phyloP scores from a whole-genome alignment of 2,329 filamentous ascomycete species.

The Proliferodiscus dingleyae region DNA sequence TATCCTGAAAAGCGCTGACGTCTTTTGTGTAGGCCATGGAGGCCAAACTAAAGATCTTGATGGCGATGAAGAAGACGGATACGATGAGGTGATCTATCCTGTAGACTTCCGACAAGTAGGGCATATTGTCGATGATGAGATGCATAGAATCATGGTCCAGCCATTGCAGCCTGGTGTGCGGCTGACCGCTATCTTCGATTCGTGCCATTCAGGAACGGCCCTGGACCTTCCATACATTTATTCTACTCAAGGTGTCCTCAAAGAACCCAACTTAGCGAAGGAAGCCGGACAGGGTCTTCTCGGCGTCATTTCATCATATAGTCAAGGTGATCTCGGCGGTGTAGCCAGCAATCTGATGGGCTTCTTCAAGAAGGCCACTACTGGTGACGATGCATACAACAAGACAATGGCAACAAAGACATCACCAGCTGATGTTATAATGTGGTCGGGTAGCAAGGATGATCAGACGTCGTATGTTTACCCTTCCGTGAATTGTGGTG shows the following conservation, averaged over 20 bases:
- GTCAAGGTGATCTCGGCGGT: constrained; percentile 74
- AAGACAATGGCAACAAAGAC: constrained; percentile 84
- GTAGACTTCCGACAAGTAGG: constrained; percentile 72
- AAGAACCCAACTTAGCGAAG: constrained; percentile 45
- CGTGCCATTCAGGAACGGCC: constrained; percentile 60
- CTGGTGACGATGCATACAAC: constrained; percentile 71
- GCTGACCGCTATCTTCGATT: constrained; percentile 63
- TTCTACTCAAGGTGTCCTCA: constrained; percentile 39
- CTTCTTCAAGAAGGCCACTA: constrained; percentile 81
- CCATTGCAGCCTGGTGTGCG: constrained; percentile 76
- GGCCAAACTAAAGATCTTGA: constrained; percentile 76
- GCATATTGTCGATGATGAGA: constrained; percentile 77
- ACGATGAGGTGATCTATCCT: constrained; percentile 78
- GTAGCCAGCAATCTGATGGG: constrained; percentile 74
- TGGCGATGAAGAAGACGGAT: constrained; percentile 75
- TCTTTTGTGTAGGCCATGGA: constrained; percentile 54
- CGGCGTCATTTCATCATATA: constrained; percentile 56
- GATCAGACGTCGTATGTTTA: constrained; percentile 78
- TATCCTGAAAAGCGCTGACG: constrained; percentile 13
- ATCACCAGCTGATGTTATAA: constrained; percentile 87
- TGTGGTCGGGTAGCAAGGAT: constrained; percentile 97
- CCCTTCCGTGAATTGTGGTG: constrained; percentile 44
- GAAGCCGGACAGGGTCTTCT: constrained; percentile 52
- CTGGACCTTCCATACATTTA: constrained; percentile 63
- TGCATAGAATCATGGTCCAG: constrained; percentile 71